These are phyloP conservation scores for Stagonosporopsis rhizophila DNA, from an alignment of 2,329 filamentous ascomycete species.

Conservation along the genomic window DNA sequence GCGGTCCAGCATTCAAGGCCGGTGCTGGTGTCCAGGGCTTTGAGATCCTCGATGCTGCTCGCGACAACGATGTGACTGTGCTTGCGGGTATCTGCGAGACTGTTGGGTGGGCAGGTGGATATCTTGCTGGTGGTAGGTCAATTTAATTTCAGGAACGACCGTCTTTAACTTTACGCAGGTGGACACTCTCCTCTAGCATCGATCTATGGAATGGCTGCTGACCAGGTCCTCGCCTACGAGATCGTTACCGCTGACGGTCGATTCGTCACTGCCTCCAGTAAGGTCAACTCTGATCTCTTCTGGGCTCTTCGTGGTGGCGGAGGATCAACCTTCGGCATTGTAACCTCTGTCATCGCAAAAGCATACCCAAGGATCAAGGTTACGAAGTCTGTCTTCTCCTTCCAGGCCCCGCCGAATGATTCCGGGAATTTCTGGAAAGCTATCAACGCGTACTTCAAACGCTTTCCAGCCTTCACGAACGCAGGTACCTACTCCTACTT, in stretches of 20 bases:
- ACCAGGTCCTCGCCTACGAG: slow-evolving; percentile 34
- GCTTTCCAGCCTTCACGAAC: slow-evolving; percentile 24
- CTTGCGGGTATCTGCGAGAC: slow-evolving; percentile 20
- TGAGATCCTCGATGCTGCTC: slow-evolving; percentile 31
- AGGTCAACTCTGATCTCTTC: slow-evolving; percentile 23
- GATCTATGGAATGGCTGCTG: slow-evolving; percentile 33
- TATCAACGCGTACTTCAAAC: slow-evolving; percentile 18
- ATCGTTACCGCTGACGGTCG: slow-evolving; percentile 36
- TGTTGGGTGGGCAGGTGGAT: slow-evolving; percentile 3
- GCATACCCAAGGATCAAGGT: slow-evolving; percentile 30
- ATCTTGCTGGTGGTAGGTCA: neutral
- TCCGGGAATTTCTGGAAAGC: slow-evolving; percentile 31
- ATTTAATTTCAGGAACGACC: no score
- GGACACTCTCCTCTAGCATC: slow-evolving; percentile 30
- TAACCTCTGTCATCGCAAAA: slow-evolving; percentile 25
- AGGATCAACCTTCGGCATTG: slow-evolving; percentile 29
- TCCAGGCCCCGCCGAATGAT: slow-evolving; percentile 24
- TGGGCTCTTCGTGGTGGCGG: slow-evolving; percentile 31
- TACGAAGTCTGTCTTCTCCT: slow-evolving; percentile 37
- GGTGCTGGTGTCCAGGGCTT: slow-evolving; percentile 34
- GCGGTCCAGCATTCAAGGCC: slow-evolving; percentile 32
- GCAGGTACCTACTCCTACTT: slow-evolving; percentile 30
- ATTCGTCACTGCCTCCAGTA: slow-evolving; percentile 30
- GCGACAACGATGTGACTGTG: slow-evolving; percentile 33
- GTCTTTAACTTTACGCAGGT: slow-evolving; percentile 16